Percentiles rank a stretch among this genome's conserved stretches.
Conservation (phyloP, 2,329 filamentous ascomycete species). For the Laburnicola sp. region DNA sequence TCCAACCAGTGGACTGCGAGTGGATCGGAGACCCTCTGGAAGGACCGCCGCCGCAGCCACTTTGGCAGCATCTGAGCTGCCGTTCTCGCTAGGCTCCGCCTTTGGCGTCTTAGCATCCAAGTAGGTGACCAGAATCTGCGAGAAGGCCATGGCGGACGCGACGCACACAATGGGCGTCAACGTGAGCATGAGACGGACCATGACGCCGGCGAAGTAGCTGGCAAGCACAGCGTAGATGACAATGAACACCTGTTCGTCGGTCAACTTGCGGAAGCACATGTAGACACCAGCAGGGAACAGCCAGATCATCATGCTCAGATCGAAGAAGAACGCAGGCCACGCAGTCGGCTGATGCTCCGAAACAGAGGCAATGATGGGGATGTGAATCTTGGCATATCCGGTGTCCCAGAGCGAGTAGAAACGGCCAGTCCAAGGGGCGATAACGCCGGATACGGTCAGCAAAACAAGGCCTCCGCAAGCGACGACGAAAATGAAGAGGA, state of each 20-base stretch:
- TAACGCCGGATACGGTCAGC: slow-evolving; percentile 83
- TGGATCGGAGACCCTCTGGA: slow-evolving; percentile 66
- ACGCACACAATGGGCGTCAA: slow-evolving; percentile 96
- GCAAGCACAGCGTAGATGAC: slow-evolving; percentile 96
- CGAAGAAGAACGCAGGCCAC: slow-evolving; percentile 99
- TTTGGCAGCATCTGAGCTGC: slow-evolving; percentile 34
- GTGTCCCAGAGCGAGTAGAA: slow-evolving; percentile 99
- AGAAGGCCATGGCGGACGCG: slow-evolving; percentile 84
- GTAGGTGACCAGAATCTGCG: slow-evolving; percentile 86
- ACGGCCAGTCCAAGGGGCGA: slow-evolving; percentile 95
- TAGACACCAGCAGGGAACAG: slow-evolving; percentile 98
- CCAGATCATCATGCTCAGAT: slow-evolving; percentile 98
- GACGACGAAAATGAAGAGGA: slow-evolving; percentile 77
- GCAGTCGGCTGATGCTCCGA: slow-evolving; percentile 98
- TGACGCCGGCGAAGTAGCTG: slow-evolving; percentile 98
- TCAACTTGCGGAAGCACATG: slow-evolving; percentile 91
- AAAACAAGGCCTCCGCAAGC: slow-evolving; percentile 75
- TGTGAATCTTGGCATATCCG: slow-evolving; percentile 97
- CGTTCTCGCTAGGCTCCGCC: slow-evolving; percentile 53
- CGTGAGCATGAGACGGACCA: slow-evolving; percentile 98
- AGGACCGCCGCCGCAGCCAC: slow-evolving; percentile 56
- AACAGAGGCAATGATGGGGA: slow-evolving; percentile 99
- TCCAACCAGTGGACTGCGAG: slow-evolving; percentile 73
- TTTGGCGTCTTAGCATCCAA: slow-evolving; percentile 67
- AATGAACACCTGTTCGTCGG: slow-evolving; percentile 96